Conservation (phyloP, 352 stramenopile species). For the Pythium rishiriense region DNA sequence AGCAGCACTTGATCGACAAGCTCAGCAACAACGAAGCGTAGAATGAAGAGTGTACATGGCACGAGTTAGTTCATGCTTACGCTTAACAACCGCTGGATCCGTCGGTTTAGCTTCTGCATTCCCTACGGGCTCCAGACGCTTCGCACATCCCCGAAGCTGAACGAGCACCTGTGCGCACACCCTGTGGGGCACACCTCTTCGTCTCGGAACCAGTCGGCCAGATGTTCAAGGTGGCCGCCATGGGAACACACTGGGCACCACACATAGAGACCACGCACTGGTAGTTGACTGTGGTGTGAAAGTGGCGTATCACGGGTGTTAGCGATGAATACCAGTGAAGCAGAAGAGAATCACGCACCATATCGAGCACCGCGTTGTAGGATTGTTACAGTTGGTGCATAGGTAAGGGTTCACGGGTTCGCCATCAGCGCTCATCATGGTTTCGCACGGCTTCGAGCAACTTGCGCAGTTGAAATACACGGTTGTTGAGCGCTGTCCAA, state of each 20-base stretch:
- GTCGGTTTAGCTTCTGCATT: neutral
- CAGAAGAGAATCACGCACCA: slow-evolving; percentile 50
- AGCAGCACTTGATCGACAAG: slow-evolving; percentile 81
- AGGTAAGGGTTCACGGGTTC: slow-evolving; percentile 35
- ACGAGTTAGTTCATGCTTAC: neutral
- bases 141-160: slow-evolving; percentile 28
- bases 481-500: slow-evolving; percentile 83
- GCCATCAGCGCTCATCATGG: slow-evolving; percentile 28
- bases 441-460: slow-evolving; percentile 74
- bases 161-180: slow-evolving; percentile 43
- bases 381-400: slow-evolving; percentile 74
- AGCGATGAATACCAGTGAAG: neutral
- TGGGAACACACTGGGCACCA: slow-evolving; percentile 92
- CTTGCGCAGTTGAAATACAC: slow-evolving; percentile 84
- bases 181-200: slow-evolving; percentile 54
- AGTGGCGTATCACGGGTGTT: too few species aligned
- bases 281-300: slow-evolving; percentile 56
- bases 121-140: slow-evolving; percentile 20
- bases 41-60: neutral
- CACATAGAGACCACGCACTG: slow-evolving; percentile 87
- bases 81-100: neutral
- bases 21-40: slow-evolving; percentile 88
- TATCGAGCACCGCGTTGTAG: slow-evolving; percentile 80
- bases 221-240: slow-evolving; percentile 80
- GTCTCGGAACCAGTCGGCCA: slow-evolving; percentile 57